A percentile compares a stretch with the other conserved stretches of the same genome.
phyloP scores from a whole-genome alignment of 2,329 filamentous ascomycete genomes.

The Beauveria varroae region DNA sequence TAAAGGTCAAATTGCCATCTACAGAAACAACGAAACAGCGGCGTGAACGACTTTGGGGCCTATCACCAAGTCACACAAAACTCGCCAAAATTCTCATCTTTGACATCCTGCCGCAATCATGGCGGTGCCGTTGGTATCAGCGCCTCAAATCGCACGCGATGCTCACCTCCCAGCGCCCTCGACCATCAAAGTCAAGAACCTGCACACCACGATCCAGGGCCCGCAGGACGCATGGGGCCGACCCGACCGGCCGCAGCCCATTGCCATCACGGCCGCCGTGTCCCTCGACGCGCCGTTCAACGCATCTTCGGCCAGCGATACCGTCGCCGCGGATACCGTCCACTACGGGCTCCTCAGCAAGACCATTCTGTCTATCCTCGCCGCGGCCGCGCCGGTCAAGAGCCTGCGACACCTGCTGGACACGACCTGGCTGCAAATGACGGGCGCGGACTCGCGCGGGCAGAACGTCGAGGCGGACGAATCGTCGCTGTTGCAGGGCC shows the following conservation, averaged over 20 bases:
- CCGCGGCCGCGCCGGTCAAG: conserved; percentile 18
- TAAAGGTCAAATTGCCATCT: no score
- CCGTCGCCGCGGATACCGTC: conserved; percentile 60
- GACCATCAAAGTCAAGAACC: conserved; percentile 53
- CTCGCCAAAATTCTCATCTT: background rate
- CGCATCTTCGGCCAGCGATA: conserved; percentile 50
- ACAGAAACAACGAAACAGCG: no score
- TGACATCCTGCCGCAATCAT: background rate
- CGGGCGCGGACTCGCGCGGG: conserved; percentile 17
- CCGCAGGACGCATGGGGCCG: conserved; percentile 64
- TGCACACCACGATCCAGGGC: conserved; percentile 49
- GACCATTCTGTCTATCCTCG: conserved; percentile 44
- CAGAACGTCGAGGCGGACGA: conserved; percentile 11
- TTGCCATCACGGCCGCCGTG: conserved; percentile 52
- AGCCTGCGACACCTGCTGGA: conserved; percentile 23
- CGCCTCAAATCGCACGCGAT: background rate
- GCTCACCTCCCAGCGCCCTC: conserved; percentile 23
- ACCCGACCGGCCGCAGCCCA: conserved; percentile 49
- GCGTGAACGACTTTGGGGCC: no score
- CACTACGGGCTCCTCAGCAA: conserved; percentile 70
- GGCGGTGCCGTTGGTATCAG: background rate
- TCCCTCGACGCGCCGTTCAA: conserved; percentile 49
- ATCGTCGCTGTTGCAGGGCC: background rate
- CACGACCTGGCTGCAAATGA: conserved; percentile 26
- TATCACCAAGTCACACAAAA: no score